Percentiles rank a stretch among this genome's conserved stretches.
These are phyloP conservation scores for Allantophomopsis cytisporea DNA, from an alignment of 2,329 filamentous ascomycete genomes.

Conservation along the genomic window DNA sequence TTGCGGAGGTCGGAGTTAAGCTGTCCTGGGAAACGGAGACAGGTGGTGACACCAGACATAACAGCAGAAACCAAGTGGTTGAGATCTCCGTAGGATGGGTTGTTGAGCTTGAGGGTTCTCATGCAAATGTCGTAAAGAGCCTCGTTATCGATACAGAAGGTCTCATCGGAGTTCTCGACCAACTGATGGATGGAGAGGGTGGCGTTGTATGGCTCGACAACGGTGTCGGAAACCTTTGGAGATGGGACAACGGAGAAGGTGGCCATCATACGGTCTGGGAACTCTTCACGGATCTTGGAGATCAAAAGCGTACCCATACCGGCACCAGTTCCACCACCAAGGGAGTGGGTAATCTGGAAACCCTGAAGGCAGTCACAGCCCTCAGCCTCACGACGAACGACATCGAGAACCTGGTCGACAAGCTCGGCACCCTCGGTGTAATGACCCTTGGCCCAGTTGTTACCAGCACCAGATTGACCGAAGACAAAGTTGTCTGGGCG, in stretches of 20 bases:
- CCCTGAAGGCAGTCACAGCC: conserved; percentile 99
- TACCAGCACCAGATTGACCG: conserved; percentile 97
- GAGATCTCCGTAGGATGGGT: conserved; percentile 96
- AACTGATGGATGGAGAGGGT: conserved; percentile 98
- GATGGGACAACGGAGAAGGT: conserved; percentile 98
- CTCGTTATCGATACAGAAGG: conserved; percentile 99
- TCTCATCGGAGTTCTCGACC: conserved; percentile 99
- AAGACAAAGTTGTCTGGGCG: conserved; percentile 99
- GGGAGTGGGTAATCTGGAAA: conserved; percentile 99
- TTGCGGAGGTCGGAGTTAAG: conserved; percentile 99
- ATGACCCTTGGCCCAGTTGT: conserved; percentile 99
- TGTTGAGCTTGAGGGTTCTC: conserved; percentile 96
- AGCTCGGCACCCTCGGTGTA: conserved; percentile 99
- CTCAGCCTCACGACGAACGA: conserved; percentile 97
- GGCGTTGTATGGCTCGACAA: conserved; percentile 99
- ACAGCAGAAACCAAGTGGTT: conserved; percentile 99
- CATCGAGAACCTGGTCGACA: conserved; percentile 94
- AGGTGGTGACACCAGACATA: conserved; percentile 99
- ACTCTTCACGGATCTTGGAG: conserved; percentile 99
- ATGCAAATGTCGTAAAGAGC: conserved; percentile 99
- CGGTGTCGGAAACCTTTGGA: conserved; percentile 98
- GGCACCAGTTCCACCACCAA: conserved; percentile 99
- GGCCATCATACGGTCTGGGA: conserved; percentile 99
- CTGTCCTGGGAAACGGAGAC: conserved; percentile 97
- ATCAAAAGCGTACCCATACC: conserved; percentile 99